These are phyloP conservation scores for Pythium aristosporum DNA, from an alignment of 352 stramenopile species.

Conservation along the genomic window DNA sequence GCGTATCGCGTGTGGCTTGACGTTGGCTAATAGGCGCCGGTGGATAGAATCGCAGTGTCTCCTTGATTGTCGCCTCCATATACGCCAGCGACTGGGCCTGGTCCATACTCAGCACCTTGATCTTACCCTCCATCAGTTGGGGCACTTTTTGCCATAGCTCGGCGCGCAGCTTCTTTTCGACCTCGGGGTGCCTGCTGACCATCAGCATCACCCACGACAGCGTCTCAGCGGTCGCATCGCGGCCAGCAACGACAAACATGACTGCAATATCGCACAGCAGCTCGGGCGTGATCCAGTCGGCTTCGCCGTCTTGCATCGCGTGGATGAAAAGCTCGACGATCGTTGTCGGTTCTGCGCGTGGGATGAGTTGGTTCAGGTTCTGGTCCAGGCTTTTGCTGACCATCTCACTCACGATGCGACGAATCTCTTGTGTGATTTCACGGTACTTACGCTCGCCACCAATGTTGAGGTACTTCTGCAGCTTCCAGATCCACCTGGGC, in stretches of 20 bases:
- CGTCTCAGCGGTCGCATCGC: slow-evolving; percentile 51
- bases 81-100: slow-evolving; percentile 7
- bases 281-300: slow-evolving; percentile 17
- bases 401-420: slow-evolving; percentile 18
- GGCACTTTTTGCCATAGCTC: slow-evolving; percentile 31
- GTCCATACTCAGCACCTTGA: not conserved
- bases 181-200: slow-evolving; percentile 35
- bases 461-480: slow-evolving; percentile 19
- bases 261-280: slow-evolving; percentile 46
- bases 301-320: slow-evolving; percentile 17
- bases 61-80: slow-evolving; percentile 17
- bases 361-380: not conserved
- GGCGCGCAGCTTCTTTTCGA: slow-evolving; percentile 28
- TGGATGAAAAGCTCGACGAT: slow-evolving; percentile 29
- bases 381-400: slow-evolving; percentile 13
- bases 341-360: slow-evolving; percentile 11
- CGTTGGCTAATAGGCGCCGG: slow-evolving; percentile 43
- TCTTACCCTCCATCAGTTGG: slow-evolving; percentile 9
- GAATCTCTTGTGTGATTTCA: not conserved
- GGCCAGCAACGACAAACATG: slow-evolving; percentile 47
- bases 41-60: slow-evolving; percentile 15
- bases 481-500: slow-evolving; percentile 20
- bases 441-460: slow-evolving; percentile 17
- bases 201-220: slow-evolving; percentile 48
- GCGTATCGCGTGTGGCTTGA: slow-evolving; percentile 51